phyloP scores from a whole-genome alignment of 2,329 filamentous ascomycete genomes.

The Talaromyces sp. region DNA sequence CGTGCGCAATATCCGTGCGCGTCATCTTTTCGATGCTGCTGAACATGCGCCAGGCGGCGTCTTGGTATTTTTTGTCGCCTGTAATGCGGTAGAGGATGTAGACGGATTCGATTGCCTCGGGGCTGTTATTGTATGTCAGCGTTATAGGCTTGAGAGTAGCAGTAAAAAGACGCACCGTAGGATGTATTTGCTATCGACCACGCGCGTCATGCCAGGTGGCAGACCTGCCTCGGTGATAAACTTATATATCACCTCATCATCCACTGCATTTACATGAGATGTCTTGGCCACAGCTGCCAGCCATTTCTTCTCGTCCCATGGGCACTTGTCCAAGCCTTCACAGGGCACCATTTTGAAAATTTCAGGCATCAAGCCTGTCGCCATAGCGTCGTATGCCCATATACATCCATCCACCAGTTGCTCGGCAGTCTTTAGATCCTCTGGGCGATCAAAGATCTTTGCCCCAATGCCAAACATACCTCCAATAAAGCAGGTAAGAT shows the following conservation, averaged over 20 bases:
- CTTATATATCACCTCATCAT: constrained; percentile 1
- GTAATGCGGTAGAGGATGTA: constrained; percentile 61
- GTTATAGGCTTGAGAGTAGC: neutral
- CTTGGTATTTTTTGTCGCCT: constrained; percentile 48
- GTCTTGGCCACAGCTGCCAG: constrained; percentile 27
- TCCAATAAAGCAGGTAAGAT: constrained; percentile 60
- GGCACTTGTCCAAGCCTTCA: constrained; percentile 41
- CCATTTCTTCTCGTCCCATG: constrained; percentile 52
- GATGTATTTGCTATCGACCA: constrained; percentile 19
- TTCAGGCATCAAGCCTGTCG: constrained; percentile 62
- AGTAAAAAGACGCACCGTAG: constrained; percentile 15
- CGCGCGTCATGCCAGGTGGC: constrained; percentile 17
- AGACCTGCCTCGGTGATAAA: constrained; percentile 9
- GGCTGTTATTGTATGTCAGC: constrained; percentile 25
- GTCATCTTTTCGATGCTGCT: constrained; percentile 44
- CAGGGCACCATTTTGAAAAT: constrained; percentile 54
- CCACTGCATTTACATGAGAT: neutral
- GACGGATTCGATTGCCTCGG: constrained; percentile 61
- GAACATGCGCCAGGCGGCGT: constrained; percentile 52
- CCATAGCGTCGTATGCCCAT: constrained; percentile 58
- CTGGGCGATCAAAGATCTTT: constrained; percentile 53
- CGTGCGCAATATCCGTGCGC: constrained; percentile 44
- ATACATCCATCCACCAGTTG: constrained; percentile 60
- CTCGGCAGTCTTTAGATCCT: constrained; percentile 55
- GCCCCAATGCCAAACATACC: constrained; percentile 61